A percentile compares a stretch with the other conserved stretches of the same genome.
Evolutionary conservation across 768 basidiomycete genomes (phyloP).

Genomic region (Podaxis pistillaris): DNA sequence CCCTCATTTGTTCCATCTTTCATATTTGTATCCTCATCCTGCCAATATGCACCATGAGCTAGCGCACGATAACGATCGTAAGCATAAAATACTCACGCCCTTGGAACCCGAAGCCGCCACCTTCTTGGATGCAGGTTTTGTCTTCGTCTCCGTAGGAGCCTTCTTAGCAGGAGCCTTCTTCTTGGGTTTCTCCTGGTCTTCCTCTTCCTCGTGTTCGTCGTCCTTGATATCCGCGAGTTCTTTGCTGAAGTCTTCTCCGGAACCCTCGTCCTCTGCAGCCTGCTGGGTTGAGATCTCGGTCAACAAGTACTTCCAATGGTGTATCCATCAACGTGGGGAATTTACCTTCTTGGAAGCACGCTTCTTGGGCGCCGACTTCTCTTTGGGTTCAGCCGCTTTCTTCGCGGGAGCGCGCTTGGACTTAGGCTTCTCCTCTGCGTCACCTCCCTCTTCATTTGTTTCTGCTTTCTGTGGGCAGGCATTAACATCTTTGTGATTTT

Average conservation of each 20-base stretch:
- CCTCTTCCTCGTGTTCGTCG: conserved; percentile 36
- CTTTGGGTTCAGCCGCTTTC: conserved; percentile 36
- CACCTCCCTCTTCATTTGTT: conserved; percentile 19
- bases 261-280: conserved; percentile 34
- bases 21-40: conserved; percentile 43
- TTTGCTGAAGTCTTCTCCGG: conserved; percentile 44
- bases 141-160: conserved; percentile 21
- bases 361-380: conserved; percentile 49
- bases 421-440: conserved; percentile 31
- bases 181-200: conserved; percentile 43
- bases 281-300: conserved; percentile 12
- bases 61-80: not conserved
- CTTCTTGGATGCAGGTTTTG: conserved; percentile 23
- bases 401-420: conserved; percentile 38
- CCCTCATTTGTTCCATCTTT: conserved; percentile 33
- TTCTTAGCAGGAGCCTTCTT: conserved; percentile 46
- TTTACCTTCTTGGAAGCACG: conserved; percentile 40
- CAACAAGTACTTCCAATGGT: not conserved
- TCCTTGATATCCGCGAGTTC: conserved; percentile 38
- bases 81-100: not conserved
- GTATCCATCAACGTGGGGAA: conserved; percentile 6
- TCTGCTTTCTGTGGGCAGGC: conserved; percentile 18
- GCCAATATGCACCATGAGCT: conserved; percentile 16
- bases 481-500: not conserved
- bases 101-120: conserved; percentile 19